These are phyloP conservation scores for Colletotrichum lini DNA, from an alignment of 2,329 filamentous ascomycete genomes.

Conservation along the genomic window DNA sequence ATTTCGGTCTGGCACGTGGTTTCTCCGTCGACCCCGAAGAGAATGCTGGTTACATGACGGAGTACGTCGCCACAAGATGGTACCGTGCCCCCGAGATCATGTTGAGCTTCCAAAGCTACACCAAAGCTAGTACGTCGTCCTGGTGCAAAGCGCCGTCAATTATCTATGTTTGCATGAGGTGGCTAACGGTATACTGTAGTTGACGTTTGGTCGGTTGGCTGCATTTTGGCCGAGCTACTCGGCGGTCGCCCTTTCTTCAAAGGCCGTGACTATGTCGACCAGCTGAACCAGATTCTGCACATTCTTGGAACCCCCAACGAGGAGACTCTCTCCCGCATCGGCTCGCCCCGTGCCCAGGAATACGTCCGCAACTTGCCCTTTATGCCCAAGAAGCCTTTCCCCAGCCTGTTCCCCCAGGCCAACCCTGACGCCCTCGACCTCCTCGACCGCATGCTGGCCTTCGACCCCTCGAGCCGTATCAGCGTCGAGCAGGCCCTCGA, in stretches of 20 bases:
- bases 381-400: conserved; percentile 95
- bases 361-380: conserved; percentile 96
- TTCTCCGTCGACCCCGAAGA: conserved; percentile 98
- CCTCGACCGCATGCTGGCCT: conserved; percentile 96
- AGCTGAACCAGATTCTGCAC: conserved; percentile 98
- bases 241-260: conserved; percentile 99
- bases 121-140: conserved; percentile 94
- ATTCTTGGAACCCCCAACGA: conserved; percentile 97
- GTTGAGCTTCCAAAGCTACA: conserved; percentile 99
- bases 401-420: conserved; percentile 89
- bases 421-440: conserved; percentile 97
- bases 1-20: conserved; percentile 95
- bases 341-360: conserved; percentile 94
- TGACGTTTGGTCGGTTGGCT: conserved; percentile 99
- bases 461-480: conserved; percentile 94
- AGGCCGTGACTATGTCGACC: conserved; percentile 98
- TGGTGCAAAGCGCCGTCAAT: neutral
- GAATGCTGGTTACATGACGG: conserved; percentile 99
- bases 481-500: conserved; percentile 95
- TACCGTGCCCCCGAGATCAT: conserved; percentile 97
- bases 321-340: conserved; percentile 93
- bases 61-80: conserved; percentile 99
- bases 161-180: neutral
- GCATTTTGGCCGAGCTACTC: conserved; percentile 95
- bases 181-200: conserved; percentile 66